Conservation (phyloP, 768 basidiomycete genomes). For the Tephrocybe sp. region DNA sequence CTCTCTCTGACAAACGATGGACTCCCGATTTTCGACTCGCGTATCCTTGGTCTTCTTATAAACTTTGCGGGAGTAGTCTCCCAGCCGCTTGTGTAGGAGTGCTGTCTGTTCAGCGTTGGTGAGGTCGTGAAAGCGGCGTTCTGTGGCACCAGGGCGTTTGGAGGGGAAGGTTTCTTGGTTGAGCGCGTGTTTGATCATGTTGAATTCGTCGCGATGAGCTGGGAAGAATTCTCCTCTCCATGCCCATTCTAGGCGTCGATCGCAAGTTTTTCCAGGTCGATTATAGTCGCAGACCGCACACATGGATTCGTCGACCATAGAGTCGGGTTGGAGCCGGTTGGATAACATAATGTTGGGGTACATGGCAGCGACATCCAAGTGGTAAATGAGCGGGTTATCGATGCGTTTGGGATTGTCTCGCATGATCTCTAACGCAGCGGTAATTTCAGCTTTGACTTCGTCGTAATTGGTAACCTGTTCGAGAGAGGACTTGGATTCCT, state of each 20-base stretch:
- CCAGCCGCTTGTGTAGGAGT: slow-evolving; percentile 91
- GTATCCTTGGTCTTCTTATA: slow-evolving; percentile 99
- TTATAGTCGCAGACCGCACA: slow-evolving; percentile 99
- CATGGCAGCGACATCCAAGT: slow-evolving; percentile 99
- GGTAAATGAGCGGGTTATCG: slow-evolving; percentile 96
- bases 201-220: slow-evolving; percentile 93
- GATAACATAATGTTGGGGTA: slow-evolving; percentile 99
- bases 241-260: slow-evolving; percentile 92
- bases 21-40: slow-evolving; percentile 87
- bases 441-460: slow-evolving; percentile 81
- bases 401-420: slow-evolving; percentile 86
- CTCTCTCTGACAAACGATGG: slow-evolving; percentile 96
- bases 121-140: slow-evolving; percentile 82
- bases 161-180: slow-evolving; percentile 93
- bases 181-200: slow-evolving; percentile 97
- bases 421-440: slow-evolving; percentile 76
- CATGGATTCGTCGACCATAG: slow-evolving; percentile 92
- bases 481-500: slow-evolving; percentile 77
- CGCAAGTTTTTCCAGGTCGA: slow-evolving; percentile 92
- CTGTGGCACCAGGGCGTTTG: slow-evolving; percentile 66
- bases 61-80: slow-evolving; percentile 97
- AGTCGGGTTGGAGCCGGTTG: slow-evolving; percentile 97
- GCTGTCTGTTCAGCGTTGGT: slow-evolving; percentile 84
- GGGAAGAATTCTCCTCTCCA: slow-evolving; percentile 99
- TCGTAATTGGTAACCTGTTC: slow-evolving; percentile 94